phyloP scores from a whole-genome alignment of 805 yeast species.

The Candida insectorum region DNA sequence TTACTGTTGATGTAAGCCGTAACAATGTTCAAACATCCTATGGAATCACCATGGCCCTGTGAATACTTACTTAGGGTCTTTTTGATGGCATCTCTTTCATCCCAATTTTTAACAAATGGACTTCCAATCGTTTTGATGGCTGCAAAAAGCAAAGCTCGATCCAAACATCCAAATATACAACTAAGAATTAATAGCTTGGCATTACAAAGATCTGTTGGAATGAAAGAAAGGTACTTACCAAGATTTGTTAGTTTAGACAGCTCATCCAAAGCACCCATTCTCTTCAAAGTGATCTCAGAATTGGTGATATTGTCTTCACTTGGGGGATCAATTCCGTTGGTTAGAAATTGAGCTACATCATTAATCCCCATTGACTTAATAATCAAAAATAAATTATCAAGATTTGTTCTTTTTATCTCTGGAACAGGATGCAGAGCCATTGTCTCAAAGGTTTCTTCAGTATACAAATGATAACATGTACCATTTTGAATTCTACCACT shows the following conservation, averaged over 20 bases:
- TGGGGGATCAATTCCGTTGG: constrained; percentile 83
- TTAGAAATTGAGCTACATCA: constrained; percentile 66
- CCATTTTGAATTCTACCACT: constrained; percentile 95
- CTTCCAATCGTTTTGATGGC: constrained; percentile 69
- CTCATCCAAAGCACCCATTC: constrained; percentile 66
- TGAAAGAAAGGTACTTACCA: constrained; percentile 73
- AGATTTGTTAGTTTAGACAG: constrained; percentile 57
- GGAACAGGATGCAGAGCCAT: constrained; percentile 81
- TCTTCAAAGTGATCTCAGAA: constrained; percentile 52
- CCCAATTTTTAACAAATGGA: constrained; percentile 65
- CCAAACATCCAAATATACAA: constrained; percentile 78
- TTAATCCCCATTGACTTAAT: constrained; percentile 87
- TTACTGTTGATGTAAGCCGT: constrained; percentile 43
- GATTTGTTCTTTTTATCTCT: constrained; percentile 78
- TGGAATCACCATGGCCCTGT: constrained; percentile 67
- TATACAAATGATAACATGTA: constrained; percentile 74
- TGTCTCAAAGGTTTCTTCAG: constrained; percentile 49
- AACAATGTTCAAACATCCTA: constrained; percentile 62
- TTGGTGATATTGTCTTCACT: constrained; percentile 44
- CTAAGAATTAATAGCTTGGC: constrained; percentile 82
- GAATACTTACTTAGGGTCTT: constrained; percentile 35
- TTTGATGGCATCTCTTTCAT: constrained; percentile 63
- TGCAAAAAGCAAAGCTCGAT: constrained; percentile 74
- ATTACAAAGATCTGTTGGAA: constrained; percentile 84
- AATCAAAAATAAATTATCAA: constrained; percentile 77